Conservation (phyloP, 345 rosid genomes). For the Nasturtium officinale region DNA sequence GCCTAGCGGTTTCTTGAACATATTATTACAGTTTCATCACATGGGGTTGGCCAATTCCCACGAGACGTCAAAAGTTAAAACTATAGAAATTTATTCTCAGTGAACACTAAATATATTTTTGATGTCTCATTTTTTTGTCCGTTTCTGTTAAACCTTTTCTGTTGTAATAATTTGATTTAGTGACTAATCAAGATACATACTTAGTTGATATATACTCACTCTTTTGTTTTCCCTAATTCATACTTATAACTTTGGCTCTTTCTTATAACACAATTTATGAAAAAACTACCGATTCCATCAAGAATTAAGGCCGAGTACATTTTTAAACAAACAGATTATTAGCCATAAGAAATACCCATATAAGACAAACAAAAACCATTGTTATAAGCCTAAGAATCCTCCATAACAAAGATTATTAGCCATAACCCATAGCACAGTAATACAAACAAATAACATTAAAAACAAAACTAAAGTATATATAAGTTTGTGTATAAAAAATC, state of each 20-base stretch:
- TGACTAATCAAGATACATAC: not conserved
- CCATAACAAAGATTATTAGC: not conserved
- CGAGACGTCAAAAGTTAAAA: conserved; percentile 6
- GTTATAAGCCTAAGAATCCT: not conserved
- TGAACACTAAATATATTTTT: conserved; percentile 6
- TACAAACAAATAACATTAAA: no score
- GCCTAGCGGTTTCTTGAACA: no score
- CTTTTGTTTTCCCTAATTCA: not conserved
- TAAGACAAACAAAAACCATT: not conserved
- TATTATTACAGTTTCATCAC: conserved; percentile 32
- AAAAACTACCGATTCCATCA: not conserved
- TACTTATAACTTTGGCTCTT: not conserved
- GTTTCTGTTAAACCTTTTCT: not conserved
- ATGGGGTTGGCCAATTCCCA: conserved; percentile 20
- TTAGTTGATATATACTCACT: not conserved
- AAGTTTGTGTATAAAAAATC: not conserved
- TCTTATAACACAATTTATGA: no score
- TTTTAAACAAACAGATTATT: not conserved
- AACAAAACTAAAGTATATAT: not conserved
- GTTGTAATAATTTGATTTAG: conserved; percentile 15
- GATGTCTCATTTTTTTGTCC: conserved; percentile 17
- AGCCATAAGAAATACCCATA: not conserved
- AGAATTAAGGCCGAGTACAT: not conserved
- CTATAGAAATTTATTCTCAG: conserved; percentile 27
- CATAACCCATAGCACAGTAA: no score